Evolutionary conservation across 768 basidiomycete species (phyloP), one percentile per base, ranked within the genome.

Genomic region (Tulasnella sp.): DNA sequence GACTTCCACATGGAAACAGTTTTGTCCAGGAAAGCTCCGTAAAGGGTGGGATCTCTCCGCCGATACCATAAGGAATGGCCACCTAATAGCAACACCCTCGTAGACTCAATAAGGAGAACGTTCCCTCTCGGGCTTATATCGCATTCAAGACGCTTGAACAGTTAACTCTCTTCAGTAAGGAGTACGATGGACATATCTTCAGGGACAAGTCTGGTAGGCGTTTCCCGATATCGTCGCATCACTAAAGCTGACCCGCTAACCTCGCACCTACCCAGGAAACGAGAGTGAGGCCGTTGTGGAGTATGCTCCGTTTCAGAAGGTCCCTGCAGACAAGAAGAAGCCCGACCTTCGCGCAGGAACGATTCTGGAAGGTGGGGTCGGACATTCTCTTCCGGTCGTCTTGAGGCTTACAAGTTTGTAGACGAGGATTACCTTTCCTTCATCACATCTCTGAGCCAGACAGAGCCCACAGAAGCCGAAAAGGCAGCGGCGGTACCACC

Each of bases 101-200:
- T 59, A 90, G 90, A 62, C 64, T 82, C 67, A 83, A 83, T 71
- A 88, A 86, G 73, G 90, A 93, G 72, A 85, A 83, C 56, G 71
- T 89, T 6, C 75, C 82, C 15, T 91, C 93, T 19, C 80, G 93
- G 39, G 94, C 94, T 11, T 97, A 97, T 67, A 84, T 96, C 61
- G 81, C 83, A 1, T 96, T 99, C 77, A 84, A 80, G 73, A 77
- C 71, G 14, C 80, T 83, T 55, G 86, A 86, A 15, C 71, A 73
- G 9, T 71, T 97, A 14, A 76, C 84, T 2, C 67, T 67, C 2
- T 97, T 98, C 65, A 84, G 86, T 64, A 74, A 74, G 25, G 90
- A 78, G 32, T 99, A 89, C 63, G 89, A 97, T 64, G 94, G 94
- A 0, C 93, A 97, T 70, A 46, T 86, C 21, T 98, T 94, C 66